Conservation (phyloP, 305 asterid species). For the Fraxinus dipetala region DNA sequence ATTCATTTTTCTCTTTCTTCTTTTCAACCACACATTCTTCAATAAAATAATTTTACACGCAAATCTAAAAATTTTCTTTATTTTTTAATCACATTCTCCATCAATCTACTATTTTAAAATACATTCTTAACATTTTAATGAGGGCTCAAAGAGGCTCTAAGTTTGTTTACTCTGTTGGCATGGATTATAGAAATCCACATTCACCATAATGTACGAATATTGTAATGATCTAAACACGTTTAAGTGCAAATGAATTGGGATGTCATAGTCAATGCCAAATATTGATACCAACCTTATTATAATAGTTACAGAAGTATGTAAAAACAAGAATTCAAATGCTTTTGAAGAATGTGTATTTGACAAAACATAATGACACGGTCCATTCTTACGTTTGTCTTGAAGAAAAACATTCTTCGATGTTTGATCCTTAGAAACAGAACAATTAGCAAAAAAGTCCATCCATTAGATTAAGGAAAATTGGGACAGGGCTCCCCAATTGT, state of each 20-base stretch:
- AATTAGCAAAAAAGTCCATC: not conserved
- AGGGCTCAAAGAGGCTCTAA: too few species aligned
- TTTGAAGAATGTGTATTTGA: not conserved
- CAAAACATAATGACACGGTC: not conserved
- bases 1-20: too few species aligned
- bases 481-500: not conserved
- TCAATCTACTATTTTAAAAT: too few species aligned
- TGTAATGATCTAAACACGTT: not conserved
- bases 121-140: too few species aligned
- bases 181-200: not conserved
- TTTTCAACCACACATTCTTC: too few species aligned
- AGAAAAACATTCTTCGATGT: not conserved
- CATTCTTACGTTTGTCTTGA: not conserved
- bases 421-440: not conserved
- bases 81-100: too few species aligned
- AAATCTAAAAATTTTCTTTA: too few species aligned
- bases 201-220: not conserved
- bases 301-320: not conserved
- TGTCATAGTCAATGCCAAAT: not conserved
- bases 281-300: not conserved
- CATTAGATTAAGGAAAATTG: not conserved
- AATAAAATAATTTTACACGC: too few species aligned
- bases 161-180: not conserved
- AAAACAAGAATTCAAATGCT: not conserved
- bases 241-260: not conserved